A percentile compares a stretch with the other conserved stretches of the same genome.
phyloP scores from a whole-genome alignment of 1,284 basidiomycete genomes.

The Mycena sp. region DNA sequence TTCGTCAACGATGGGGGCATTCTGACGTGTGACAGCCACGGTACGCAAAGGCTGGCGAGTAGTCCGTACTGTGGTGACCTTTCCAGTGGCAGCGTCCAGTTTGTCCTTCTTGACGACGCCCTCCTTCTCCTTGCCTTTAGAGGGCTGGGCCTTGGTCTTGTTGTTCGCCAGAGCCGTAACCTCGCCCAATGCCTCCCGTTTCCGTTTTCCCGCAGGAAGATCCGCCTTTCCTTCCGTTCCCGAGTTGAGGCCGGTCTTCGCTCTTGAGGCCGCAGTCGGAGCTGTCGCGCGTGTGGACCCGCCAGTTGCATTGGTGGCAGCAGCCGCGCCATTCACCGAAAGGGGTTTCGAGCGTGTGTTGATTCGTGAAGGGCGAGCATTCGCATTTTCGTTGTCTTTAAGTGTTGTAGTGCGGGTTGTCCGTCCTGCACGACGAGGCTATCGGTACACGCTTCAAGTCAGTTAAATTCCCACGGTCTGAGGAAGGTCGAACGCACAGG shows the following conservation, averaged over 20 bases:
- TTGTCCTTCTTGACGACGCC: conserved; percentile 48
- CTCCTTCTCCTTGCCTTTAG: conserved; percentile 59
- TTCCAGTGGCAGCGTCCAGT: conserved; percentile 65
- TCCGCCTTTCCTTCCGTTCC: conserved; percentile 52
- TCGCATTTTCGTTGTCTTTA: conserved; percentile 45
- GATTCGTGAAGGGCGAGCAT: conserved; percentile 44
- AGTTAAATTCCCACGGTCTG: background rate
- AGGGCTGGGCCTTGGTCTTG: conserved; percentile 45
- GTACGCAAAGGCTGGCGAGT: conserved; percentile 3
- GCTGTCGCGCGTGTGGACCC: conserved; percentile 53
- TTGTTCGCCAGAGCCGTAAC: conserved; percentile 63
- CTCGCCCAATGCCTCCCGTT: conserved; percentile 79
- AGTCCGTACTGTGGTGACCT: conserved; percentile 42
- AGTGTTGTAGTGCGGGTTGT: conserved; percentile 42
- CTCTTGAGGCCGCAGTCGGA: conserved; percentile 59
- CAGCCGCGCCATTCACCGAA: conserved; percentile 39
- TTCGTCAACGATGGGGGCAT: conserved; percentile 30
- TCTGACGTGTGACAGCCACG: conserved; percentile 34
- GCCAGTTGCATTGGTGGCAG: conserved; percentile 39
- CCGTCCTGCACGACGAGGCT: conserved; percentile 33
- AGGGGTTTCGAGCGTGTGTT: conserved; percentile 42
- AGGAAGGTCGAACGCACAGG: conserved; percentile 14
- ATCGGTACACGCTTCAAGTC: background rate
- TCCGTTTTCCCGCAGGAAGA: conserved; percentile 66
- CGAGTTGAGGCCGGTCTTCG: conserved; percentile 48